Conservation (phyloP, 163 green algal genomes). For the Coccomyxa subellipsoidea region DNA sequence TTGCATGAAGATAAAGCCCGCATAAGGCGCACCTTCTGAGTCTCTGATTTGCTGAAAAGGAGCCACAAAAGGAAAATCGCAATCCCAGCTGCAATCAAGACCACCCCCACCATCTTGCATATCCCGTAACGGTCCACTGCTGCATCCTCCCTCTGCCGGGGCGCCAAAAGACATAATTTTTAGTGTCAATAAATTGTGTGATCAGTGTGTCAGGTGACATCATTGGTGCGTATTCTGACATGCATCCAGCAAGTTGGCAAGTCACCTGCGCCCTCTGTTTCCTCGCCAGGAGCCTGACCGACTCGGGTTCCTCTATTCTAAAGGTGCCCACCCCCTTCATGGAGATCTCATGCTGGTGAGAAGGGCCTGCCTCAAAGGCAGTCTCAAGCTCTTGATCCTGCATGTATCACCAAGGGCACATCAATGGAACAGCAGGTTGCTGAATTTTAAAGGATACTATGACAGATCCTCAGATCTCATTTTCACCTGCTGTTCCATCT, state of each 20-base stretch:
- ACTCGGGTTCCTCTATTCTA: background rate
- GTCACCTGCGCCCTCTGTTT: background rate
- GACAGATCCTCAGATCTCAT: background rate
- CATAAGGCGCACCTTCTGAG: background rate
- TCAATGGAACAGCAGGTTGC: no score
- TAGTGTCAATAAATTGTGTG: no score
- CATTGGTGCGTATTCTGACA: no score
- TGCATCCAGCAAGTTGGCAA: no score
- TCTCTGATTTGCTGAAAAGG: background rate
- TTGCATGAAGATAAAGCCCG: background rate
- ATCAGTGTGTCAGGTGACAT: no score
- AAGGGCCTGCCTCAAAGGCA: constrained; percentile 1
- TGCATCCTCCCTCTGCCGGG: background rate
- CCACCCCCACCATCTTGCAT: background rate
- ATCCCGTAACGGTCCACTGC: background rate
- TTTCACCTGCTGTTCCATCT: background rate
- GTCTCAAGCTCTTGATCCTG: background rate
- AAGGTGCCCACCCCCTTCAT: background rate
- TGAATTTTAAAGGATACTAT: background rate
- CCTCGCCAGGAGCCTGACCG: background rate
- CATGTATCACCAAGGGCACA: background rate
- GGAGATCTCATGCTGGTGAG: background rate
- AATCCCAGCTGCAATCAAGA: background rate
- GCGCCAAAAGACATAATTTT: background rate
- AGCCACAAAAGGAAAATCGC: background rate